Conservation (phyloP, 306 rosid genomes). For the Nissolia schottii region DNA sequence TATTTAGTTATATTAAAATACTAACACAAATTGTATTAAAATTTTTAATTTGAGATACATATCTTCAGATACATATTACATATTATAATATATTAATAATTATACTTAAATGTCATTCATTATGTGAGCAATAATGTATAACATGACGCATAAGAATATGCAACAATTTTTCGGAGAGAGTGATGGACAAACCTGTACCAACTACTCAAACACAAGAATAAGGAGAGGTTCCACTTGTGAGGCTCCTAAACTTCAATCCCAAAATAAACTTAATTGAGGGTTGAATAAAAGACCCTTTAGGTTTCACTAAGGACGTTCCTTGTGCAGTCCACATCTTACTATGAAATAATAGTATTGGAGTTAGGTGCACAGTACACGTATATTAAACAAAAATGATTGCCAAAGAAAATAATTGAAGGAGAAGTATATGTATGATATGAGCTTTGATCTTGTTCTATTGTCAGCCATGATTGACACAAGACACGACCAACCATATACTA, state of each 20-base stretch:
- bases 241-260: neutral
- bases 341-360: neutral
- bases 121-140: too few species aligned
- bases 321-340: neutral
- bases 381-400: neutral
- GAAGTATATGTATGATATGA: neutral
- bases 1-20: too few species aligned
- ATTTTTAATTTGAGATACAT: too few species aligned
- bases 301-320: neutral
- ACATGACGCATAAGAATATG: too few species aligned
- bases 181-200: too few species aligned
- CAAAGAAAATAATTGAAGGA: neutral
- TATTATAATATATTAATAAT: too few species aligned
- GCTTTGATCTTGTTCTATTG: neutral
- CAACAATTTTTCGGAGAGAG: too few species aligned
- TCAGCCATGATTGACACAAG: neutral
- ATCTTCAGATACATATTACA: too few species aligned
- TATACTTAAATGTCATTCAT: too few species aligned
- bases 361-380: neutral
- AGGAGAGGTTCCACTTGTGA: too few species aligned
- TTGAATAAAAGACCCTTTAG: neutral
- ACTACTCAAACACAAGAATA: too few species aligned
- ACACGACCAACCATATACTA: neutral
- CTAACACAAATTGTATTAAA: too few species aligned
- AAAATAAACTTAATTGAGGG: neutral